Evolutionary conservation across 768 basidiomycete genomes (phyloP), one percentile per base, ranked within the genome.

Genomic region (Tylopilus intermedius): DNA sequence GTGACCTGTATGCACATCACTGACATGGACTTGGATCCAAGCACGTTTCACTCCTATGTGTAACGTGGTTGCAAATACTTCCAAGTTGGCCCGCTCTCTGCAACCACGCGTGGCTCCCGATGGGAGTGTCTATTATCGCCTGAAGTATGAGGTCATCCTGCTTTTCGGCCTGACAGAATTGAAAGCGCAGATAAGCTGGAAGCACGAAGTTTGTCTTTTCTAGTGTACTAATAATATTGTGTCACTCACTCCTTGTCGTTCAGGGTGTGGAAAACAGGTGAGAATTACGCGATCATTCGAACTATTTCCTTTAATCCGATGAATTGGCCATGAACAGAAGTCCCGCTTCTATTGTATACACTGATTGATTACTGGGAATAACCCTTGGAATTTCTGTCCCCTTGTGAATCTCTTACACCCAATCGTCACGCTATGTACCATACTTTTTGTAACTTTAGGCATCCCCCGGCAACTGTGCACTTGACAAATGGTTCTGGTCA

Each of bases 131-230:
- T 62, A 54, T 29, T 66, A 66, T 51, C 5, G 6, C 15, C 43
- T 67, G 21, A 33, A 60, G 0, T 71, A 1, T 47, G 64, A 72
- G 1, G 60, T 79, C 4, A 57, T 76, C 11, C 50, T 79, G 8
- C 62, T 68, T 13, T 72, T 76, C 47, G 78, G 78, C 2, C 51
- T 71, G 15, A 74, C 76, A 0, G 78, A 79, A 43, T 54, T 78
- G 22, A 73, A 75, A 54, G 77, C 75, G 0, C 72, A 77, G 35
- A 67, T 77, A 24, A 60, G 67, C 1, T 79, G 78, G 78, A 62
- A 58, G 14, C 69, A 77, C 6, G 38, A 26, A 49, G 62, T 64
- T 3, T 30, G 56, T 47, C 37, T 26, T 24, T 32, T 4, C 37
- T 15, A 21, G 41, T 8, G 5, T n/a, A 0, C 8, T 6, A 8